Evolutionary conservation across 116 monocot species (phyloP).

Genomic region (Cymodocea nodosa): DNA sequence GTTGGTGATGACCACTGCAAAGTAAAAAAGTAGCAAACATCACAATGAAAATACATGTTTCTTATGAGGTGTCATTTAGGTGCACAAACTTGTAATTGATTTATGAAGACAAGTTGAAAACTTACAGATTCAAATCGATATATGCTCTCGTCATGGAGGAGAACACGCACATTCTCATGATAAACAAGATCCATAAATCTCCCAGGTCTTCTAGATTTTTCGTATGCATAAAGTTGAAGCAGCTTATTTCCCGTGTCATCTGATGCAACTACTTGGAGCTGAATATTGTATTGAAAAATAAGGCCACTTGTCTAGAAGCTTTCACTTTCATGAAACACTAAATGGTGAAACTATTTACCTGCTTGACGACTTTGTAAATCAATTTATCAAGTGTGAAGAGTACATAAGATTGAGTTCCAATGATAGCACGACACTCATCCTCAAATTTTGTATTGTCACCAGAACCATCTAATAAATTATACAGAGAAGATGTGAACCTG

Average conservation of each 20-base stretch:
- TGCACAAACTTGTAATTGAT: not conserved
- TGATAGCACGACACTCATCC: conserved; percentile 87
- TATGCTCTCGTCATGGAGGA: conserved; percentile 77
- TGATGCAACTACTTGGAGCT: conserved; percentile 81
- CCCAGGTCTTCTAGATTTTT: conserved; percentile 52
- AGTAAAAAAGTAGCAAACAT: conserved; percentile 1
- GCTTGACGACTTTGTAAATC: conserved; percentile 96
- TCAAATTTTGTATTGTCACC: conserved; percentile 94
- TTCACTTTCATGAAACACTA: not conserved
- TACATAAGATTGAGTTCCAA: conserved; percentile 96
- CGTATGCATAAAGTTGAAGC: conserved; percentile 79
- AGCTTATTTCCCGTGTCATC: conserved; percentile 84
- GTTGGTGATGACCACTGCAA: conserved; percentile 41
- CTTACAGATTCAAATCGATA: conserved; percentile 82
- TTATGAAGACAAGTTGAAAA: conserved; percentile 1
- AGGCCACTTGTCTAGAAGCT: not conserved
- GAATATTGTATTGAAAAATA: conserved; percentile 11
- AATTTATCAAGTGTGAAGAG: conserved; percentile 98
- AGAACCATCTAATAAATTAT: conserved; percentile 63
- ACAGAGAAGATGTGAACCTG: conserved; percentile 69
- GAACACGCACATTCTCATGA: conserved; percentile 80
- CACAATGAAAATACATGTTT: not conserved
- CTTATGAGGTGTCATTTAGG: not conserved
- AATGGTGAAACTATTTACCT: conserved; percentile 30
- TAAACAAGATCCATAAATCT: conserved; percentile 58